These are phyloP conservation scores for Phytophthora pinifolia DNA, from an alignment of 352 stramenopile species.

Conservation along the genomic window DNA sequence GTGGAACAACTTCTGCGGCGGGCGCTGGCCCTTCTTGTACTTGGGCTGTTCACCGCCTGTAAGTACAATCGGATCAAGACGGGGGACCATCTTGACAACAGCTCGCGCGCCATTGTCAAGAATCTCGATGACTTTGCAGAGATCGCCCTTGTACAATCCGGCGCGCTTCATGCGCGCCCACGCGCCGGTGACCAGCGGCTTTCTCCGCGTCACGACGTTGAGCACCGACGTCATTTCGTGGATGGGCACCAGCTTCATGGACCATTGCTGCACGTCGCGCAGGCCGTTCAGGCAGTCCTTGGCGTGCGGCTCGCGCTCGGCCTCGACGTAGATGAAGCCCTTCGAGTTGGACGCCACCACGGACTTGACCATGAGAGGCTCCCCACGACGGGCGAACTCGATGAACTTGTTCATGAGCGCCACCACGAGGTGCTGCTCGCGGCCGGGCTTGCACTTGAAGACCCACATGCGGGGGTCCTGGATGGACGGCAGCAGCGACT, in stretches of 20 bases:
- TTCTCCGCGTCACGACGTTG: constrained; percentile 84
- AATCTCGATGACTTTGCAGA: constrained; percentile 89
- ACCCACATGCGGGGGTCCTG: constrained; percentile 90
- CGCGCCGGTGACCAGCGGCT: constrained; percentile 70
- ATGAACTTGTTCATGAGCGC: constrained; percentile 92
- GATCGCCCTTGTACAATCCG: constrained; percentile 85
- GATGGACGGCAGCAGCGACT: constrained; percentile 87
- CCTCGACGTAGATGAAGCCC: constrained; percentile 90
- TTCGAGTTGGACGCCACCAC: constrained; percentile 88
- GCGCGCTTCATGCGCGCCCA: constrained; percentile 88
- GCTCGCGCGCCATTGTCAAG: constrained; percentile 82
- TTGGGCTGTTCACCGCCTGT: constrained; percentile 77
- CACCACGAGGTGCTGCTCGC: constrained; percentile 85
- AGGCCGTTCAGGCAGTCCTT: constrained; percentile 86
- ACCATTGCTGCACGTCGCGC: constrained; percentile 85
- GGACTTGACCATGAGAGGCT: constrained; percentile 86
- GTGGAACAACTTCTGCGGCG: constrained; percentile 86
- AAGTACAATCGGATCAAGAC: constrained; percentile 76
- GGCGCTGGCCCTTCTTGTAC: constrained; percentile 89
- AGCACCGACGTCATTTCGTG: constrained; percentile 91
- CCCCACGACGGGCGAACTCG: constrained; percentile 79
- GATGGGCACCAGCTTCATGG: constrained; percentile 88
- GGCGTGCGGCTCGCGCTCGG: constrained; percentile 81
- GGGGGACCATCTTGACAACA: constrained; percentile 86
- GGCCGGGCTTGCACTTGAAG: constrained; percentile 90